Base-by-base conservation (phyloP, 108 stramenopile species). In the Nitzschia putrida region DNA sequence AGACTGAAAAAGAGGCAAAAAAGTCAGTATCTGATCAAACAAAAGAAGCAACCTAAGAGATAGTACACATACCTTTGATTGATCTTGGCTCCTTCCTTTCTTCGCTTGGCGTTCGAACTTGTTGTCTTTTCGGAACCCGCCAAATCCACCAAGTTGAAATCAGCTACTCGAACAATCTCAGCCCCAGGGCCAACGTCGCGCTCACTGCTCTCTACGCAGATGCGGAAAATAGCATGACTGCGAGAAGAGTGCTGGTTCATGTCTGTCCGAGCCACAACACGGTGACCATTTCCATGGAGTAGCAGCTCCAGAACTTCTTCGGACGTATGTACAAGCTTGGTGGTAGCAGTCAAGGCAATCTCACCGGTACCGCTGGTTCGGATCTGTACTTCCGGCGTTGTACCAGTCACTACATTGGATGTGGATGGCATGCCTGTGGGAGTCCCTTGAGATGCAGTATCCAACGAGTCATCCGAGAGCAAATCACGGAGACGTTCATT, bases 401-500 rank as follows among this genome's bases (percentile, higher is more conserved):
- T 34, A 34, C 29, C 29, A 20, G 18, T 22, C 8, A 54, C 54
- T 37, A 25, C 8, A 39, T n/a, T 59, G 51, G 45, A 20, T 42
- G 45, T 25, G 38, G 14, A 37, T 18, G 64, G 12, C 16, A 5
- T 50, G 9, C 42, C 38, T 11, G 16, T 26, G 7, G 40, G 41
- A 1, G 66, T 43, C 2, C 53, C 61, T 5, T 53, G 44, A n/a
- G 67, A 68, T 7, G 61, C 21, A 23, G 11, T 76, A 26, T 58
- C 53, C 16, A 47, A 53, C 6, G 42, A 34, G 13, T 85, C 77
- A 45, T 73, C 81, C 39, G 80, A 68, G 20, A 99, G 87, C 65
- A 99, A 79, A 79, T 99, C 98, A n/a, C 90, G 80, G n/a, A 99
- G 79, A 43, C 92, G 72, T 73, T 99, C 98, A 71, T 99, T 97